These are phyloP conservation scores for Leishmania tropica DNA, from an alignment of 208 protist genomes.

Conservation along the genomic window DNA sequence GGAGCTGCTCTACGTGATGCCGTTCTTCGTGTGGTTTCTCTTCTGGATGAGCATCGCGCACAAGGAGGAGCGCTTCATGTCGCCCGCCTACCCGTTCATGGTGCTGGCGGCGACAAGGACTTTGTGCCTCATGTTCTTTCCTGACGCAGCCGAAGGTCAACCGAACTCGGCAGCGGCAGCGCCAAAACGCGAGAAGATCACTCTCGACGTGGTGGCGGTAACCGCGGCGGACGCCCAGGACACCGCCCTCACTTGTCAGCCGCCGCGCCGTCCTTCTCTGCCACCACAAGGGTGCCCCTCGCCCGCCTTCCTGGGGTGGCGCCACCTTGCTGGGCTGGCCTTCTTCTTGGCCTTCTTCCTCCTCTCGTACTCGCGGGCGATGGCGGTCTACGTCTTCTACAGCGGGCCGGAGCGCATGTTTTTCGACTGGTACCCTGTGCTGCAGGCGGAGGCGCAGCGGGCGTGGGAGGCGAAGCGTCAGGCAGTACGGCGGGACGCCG, in stretches of 20 bases:
- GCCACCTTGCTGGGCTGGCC: conserved; percentile 14
- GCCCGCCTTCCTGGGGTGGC: not conserved
- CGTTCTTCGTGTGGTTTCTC: conserved; percentile 89
- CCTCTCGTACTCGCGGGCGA: conserved; percentile 66
- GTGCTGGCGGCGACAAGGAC: conserved; percentile 71
- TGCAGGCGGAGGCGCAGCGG: conserved; percentile 35
- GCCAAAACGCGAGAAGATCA: no score
- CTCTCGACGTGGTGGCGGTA: no score
- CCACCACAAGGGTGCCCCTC: not conserved
- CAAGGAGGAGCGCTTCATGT: conserved; percentile 97
- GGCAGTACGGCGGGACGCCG: not conserved
- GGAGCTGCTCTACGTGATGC: conserved; percentile 61
- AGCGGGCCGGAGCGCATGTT: conserved; percentile 65
- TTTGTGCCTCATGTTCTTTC: conserved; percentile 38
- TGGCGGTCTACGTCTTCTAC: conserved; percentile 78
- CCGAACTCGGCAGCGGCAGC: not conserved
- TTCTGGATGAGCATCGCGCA: conserved; percentile 92
- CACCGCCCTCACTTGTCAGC: not conserved
- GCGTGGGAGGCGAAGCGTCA: conserved; percentile 6
- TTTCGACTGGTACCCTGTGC: conserved; percentile 59
- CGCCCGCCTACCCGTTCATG: conserved; percentile 93
- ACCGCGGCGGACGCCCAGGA: not conserved
- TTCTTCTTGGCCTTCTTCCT: conserved; percentile 55
- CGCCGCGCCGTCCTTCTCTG: not conserved
- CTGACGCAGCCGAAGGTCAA: not conserved